Conservation (phyloP, 2,329 filamentous ascomycete genomes). For the Xylariaceae sp. region DNA sequence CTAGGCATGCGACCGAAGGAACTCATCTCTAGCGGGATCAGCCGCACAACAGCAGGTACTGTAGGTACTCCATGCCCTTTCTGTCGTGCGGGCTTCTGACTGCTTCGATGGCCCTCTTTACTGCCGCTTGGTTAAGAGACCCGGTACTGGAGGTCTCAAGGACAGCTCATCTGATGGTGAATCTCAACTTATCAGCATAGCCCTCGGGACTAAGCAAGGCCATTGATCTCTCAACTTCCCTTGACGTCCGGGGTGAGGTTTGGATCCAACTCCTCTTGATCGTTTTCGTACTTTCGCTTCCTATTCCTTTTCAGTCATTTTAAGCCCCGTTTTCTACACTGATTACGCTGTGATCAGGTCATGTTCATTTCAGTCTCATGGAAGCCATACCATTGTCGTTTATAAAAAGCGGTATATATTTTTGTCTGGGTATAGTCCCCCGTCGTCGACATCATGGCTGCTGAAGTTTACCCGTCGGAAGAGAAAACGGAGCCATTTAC, state of each 20-base stretch:
- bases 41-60: conserved; percentile 26
- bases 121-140: conserved; percentile 18
- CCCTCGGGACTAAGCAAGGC: conserved; percentile 20
- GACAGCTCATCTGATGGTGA: conserved; percentile 31
- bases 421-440: conserved; percentile 8
- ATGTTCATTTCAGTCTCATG: conserved; percentile 4
- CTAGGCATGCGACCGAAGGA: conserved; percentile 25
- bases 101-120: conserved; percentile 30
- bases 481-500: conserved; percentile 57
- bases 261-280: too few relatives aligned
- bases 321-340: conserved; percentile 5
- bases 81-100: conserved; percentile 24
- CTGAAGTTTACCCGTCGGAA: conserved; percentile 41
- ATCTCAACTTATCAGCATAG: conserved; percentile 9
- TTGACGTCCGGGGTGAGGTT: conserved; percentile 14
- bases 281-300: conserved; percentile 1
- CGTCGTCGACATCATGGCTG: conserved; percentile 38
- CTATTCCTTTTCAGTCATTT: conserved; percentile 13
- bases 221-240: conserved; percentile 18
- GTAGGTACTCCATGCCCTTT: conserved; percentile 15
- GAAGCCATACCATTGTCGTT: conserved; percentile 1
- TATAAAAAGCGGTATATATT: conserved; percentile 8
- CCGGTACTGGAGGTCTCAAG: conserved; percentile 25
- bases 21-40: conserved; percentile 27
- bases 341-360: neutral